A percentile compares a stretch with the other conserved stretches of the same genome.
phyloP scores from a whole-genome alignment of 371 early-diverging fungal genomes.

The Rhizomucor miehei region DNA sequence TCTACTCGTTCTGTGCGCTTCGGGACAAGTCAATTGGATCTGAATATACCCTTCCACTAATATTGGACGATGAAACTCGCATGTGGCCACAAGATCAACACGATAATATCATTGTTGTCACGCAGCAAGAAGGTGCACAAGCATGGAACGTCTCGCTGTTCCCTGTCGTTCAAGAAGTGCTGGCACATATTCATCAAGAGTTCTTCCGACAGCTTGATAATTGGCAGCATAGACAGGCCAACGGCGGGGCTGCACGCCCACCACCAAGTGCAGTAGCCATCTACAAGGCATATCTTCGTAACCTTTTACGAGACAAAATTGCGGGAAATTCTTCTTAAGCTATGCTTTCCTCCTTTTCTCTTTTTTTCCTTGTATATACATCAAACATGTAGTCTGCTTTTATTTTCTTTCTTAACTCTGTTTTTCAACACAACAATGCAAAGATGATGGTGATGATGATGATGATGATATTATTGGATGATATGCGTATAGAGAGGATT shows the following conservation, averaged over 20 bases:
- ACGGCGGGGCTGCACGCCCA: constrained; percentile 34
- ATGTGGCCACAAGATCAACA: constrained; percentile 82
- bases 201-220: constrained; percentile 63
- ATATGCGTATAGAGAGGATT: constrained; percentile 1
- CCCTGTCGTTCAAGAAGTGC: constrained; percentile 62
- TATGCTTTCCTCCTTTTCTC: not conserved
- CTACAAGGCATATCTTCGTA: constrained; percentile 67
- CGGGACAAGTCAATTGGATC: constrained; percentile 47
- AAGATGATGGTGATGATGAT: not conserved
- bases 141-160: constrained; percentile 74
- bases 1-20: constrained; percentile 65
- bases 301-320: constrained; percentile 59
- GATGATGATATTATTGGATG: not conserved
- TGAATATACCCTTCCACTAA: constrained; percentile 57
- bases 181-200: constrained; percentile 56
- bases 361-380: not conserved
- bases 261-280: constrained; percentile 49
- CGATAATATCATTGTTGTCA: constrained; percentile 77
- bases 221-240: constrained; percentile 31
- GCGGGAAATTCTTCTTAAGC: constrained; percentile 9
- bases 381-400: not conserved
- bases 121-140: constrained; percentile 42
- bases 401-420: no score
- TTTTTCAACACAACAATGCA: constrained; percentile 2
- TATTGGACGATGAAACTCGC: constrained; percentile 71